Base-by-base conservation (phyloP, 805 yeast species). In the Starmerella potacharoeniae region DNA sequence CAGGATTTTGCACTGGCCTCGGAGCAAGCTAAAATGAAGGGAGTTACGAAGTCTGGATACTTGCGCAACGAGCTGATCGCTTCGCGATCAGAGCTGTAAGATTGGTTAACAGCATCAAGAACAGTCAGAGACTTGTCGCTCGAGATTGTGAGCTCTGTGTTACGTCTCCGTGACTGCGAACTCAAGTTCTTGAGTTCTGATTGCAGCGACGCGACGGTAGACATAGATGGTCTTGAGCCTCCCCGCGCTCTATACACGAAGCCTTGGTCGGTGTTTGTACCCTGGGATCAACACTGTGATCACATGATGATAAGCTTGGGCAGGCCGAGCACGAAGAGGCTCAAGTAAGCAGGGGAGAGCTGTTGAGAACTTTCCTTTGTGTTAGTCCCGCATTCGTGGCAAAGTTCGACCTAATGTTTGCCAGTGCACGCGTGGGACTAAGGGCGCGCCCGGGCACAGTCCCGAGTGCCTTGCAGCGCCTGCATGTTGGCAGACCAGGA, bases 1-100 rank as follows among this genome's bases (percentile, higher is more conserved):
- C 84, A 79, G 59, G 85, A 75, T 64, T 87, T 87, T 8, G 85
- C 82, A 68, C 84, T 87, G 50, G 85, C 78, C 0, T 91, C 77
- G 10, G 81, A 77, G 62, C 95, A 84, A 0, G 95, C 82, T 49
- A 82, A 66, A 11, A 86, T 66, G 56, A 87, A 82, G 0, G 97
- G 96, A 4, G 74, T 70, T 4, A 81, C 75, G 62, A 84, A 81
- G 44, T 77, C 79, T 0, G 80, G 72, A 56, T 77, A 46, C 33
- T 55, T 48, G 7, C 59, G 53, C n/a, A 64, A 53, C 4, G 50
- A 34, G 17, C 47, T 29, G 11, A 57, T 49, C 8, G 51, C 51
- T 11, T 22, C 50, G 14, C 42, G 48, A 30, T 58, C 63, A 10
- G 42, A 43, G 34, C n/a, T 35, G 22, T 39, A 48, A 4, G 60